Evolutionary conservation across 2,329 filamentous ascomycete genomes (phyloP), one percentile per base, ranked within the genome.

Genomic region (Myriangium duriaei): DNA sequence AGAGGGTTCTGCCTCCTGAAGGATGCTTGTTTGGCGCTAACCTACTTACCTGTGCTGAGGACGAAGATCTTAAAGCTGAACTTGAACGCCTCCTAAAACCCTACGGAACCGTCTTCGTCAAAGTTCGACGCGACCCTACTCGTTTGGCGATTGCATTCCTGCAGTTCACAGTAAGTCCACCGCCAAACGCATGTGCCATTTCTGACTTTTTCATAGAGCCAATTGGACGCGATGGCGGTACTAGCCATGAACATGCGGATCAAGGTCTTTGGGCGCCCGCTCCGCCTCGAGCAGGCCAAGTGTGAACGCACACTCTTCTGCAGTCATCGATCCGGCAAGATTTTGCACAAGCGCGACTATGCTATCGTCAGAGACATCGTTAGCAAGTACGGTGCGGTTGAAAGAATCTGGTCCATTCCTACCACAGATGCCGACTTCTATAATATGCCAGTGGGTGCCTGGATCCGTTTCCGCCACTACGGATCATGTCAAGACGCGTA

Each of bases 21-120:
- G 69, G 70, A 28, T 79, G 75, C 49, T 64, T 79, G 24, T 79
- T 79, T 47, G 73, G 77, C 26, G 76, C 75, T 19, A 79, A 79
- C 41, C 61, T 79, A 2, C 61, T 69, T 0, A 64, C 72, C 45
- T 51, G 57, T 2, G 57, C 64, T 39, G 61, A 63, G 7, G 72
- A 78, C 44, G 50, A 56, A 6, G 58, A 58, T n/a, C 62, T 79
- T 11, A 62, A 72, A 41, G 56, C 59, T 5, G 69, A 66, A 28
- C 64, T 79, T 3, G 71, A 65, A 3, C 56, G 62, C 5, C 55
- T 60, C 12, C 79, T 80, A 51, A 58, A 61, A 12, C 51, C 59
- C 11, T 78, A 62, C 47, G 76, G 76, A 4, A 62, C 60, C 0
- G 70, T 74, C 15, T 79, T 65, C 44, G 68, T 77, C 44, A 79